Percentiles rank a stretch among this genome's conserved stretches.
phyloP scores from a whole-genome alignment of 2,329 filamentous ascomycete species.

The Talaromyces piceae region DNA sequence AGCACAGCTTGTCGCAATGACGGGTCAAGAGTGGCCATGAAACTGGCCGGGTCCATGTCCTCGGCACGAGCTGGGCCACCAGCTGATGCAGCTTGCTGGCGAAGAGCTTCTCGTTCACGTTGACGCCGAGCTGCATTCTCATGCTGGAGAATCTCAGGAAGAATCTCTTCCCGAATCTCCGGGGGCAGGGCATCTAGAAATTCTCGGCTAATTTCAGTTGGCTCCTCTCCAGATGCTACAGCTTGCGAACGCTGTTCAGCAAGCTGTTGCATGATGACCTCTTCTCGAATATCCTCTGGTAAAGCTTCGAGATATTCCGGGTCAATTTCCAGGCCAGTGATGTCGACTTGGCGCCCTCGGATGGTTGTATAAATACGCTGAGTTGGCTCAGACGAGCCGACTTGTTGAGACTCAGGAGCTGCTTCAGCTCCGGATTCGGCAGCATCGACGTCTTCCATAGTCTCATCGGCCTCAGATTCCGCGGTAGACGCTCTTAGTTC shows the following conservation, averaged over 20 bases:
- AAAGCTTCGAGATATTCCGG: slow-evolving; percentile 90
- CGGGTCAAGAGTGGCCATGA: slow-evolving; percentile 82
- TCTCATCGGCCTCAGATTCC: slow-evolving; percentile 35
- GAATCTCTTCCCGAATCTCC: slow-evolving; percentile 82
- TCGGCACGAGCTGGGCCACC: slow-evolving; percentile 50
- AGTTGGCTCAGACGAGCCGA: slow-evolving; percentile 43
- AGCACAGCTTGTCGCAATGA: slow-evolving; percentile 78
- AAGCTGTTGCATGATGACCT: slow-evolving; percentile 87
- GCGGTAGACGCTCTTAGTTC: slow-evolving; percentile 42
- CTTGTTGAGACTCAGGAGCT: slow-evolving; percentile 30
- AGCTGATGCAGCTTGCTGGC: slow-evolving; percentile 54
- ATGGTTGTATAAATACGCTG: slow-evolving; percentile 72
- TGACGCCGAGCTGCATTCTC: slow-evolving; percentile 84
- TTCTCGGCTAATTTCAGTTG: slow-evolving; percentile 66
- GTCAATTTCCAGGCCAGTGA: slow-evolving; percentile 91
- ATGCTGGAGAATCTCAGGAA: slow-evolving; percentile 85
- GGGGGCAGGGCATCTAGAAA: slow-evolving; percentile 89
- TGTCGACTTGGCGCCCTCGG: slow-evolving; percentile 79
- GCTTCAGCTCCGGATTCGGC: slow-evolving; percentile 31
- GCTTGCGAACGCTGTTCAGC: slow-evolving; percentile 75
- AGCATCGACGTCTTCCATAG: slow-evolving; percentile 72
- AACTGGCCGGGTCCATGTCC: slow-evolving; percentile 90
- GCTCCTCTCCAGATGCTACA: slow-evolving; percentile 59
- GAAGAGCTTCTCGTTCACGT: slow-evolving; percentile 73
- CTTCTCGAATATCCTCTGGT: slow-evolving; percentile 92